phyloP scores from a whole-genome alignment of 225 moss, liverwort and hornwort species.

The Polytrichum commune region DNA sequence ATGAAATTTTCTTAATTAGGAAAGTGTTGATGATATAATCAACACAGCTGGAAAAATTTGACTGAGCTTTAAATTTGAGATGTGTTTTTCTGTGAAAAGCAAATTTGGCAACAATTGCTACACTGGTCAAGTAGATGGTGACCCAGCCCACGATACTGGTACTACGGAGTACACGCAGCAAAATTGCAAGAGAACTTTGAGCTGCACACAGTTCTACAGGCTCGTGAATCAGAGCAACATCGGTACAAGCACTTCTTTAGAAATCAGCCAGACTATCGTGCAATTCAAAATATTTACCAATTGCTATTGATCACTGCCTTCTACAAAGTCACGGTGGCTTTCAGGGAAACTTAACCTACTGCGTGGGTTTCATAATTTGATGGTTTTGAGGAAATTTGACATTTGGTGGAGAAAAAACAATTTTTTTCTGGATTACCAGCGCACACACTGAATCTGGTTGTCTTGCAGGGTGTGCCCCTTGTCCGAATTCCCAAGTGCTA shows the following conservation, averaged over 20 bases:
- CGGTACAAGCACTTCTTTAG: neutral
- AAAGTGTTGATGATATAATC: neutral
- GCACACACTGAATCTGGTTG: neutral
- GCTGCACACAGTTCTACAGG: neutral
- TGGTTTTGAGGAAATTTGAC: too few species aligned
- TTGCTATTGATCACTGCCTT: neutral
- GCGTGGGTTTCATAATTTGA: too few species aligned
- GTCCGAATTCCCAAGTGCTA: neutral
- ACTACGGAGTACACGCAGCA: neutral
- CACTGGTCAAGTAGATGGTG: neutral
- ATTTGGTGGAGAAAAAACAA: too few species aligned
- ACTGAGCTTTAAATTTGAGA: neutral
- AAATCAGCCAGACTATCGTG: neutral
- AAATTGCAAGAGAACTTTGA: neutral
- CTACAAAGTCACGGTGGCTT: neutral
- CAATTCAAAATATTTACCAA: neutral
- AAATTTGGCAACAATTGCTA: neutral
- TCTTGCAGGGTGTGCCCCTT: constrained; percentile 1
- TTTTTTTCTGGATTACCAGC: neutral
- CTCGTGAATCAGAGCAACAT: neutral
- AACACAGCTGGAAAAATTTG: neutral
- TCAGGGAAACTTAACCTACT: neutral
- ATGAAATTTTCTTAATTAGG: too few species aligned
- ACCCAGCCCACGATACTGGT: neutral
- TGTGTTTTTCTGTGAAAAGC: neutral